A percentile compares a stretch with the other conserved stretches of the same genome.
phyloP scores from a whole-genome alignment of 169 alveolate species.

The Perkinsus chesapeaki region DNA sequence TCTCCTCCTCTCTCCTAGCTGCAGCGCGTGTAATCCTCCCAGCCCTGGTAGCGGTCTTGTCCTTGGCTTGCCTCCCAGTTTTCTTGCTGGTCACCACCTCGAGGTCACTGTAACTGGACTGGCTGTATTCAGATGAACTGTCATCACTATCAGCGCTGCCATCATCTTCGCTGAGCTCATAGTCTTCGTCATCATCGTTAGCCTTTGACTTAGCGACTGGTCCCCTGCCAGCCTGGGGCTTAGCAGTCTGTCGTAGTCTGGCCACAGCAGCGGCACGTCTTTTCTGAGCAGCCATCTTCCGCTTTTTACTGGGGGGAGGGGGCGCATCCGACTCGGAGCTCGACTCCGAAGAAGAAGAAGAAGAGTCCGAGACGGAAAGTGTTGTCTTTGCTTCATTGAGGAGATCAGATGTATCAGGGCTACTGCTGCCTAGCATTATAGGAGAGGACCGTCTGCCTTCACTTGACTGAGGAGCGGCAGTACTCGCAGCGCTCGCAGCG shows the following conservation, averaged over 20 bases:
- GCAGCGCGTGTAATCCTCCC: slow-evolving; percentile 14
- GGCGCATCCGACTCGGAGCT: not conserved
- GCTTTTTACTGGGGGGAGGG: not conserved
- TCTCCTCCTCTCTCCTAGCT: slow-evolving; percentile 14
- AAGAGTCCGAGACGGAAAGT: not conserved
- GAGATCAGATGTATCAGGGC: not conserved
- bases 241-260: not conserved
- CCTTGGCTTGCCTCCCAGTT: not conserved
- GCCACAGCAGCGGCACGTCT: not conserved
- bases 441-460: not conserved
- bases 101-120: not conserved
- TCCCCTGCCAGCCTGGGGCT: not conserved
- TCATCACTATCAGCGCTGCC: slow-evolving; percentile 27
- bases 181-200: slow-evolving; percentile 13
- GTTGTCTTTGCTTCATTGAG: not conserved
- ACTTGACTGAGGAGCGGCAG: not conserved
- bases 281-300: not conserved
- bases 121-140: not conserved
- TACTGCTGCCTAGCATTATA: not conserved
- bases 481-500: no score
- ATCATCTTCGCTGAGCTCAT: slow-evolving; percentile 14
- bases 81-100: slow-evolving; percentile 3
- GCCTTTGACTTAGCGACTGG: not conserved
- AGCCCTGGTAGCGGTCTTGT: slow-evolving; percentile 15
- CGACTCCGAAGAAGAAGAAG: not conserved